phyloP scores from a whole-genome alignment of 352 stramenopile species.

The Globisporangium camurandrum region DNA sequence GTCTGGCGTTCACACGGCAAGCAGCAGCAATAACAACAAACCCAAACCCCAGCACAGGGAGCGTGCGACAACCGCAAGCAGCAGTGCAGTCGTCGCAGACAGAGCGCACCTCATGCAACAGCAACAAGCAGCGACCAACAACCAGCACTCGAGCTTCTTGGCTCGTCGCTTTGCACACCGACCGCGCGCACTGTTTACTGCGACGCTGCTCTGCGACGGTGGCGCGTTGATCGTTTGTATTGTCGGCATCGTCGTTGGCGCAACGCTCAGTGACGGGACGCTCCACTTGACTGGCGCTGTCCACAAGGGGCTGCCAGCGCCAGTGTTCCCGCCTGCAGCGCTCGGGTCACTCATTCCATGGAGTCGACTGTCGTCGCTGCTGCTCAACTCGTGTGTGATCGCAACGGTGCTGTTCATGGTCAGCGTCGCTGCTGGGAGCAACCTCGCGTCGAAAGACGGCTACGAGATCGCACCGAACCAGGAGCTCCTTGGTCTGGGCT shows the following conservation, averaged over 20 bases:
- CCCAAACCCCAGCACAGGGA: background rate
- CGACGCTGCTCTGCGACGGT: constrained; percentile 43
- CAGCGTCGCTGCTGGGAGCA: constrained; percentile 85
- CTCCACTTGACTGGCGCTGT: constrained; percentile 77
- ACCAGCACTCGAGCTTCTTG: background rate
- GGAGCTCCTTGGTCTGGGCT: constrained; percentile 88
- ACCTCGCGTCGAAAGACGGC: constrained; percentile 70
- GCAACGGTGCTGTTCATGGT: constrained; percentile 91
- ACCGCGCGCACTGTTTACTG: constrained; percentile 25
- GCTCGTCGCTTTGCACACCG: constrained; percentile 5
- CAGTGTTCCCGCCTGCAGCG: constrained; percentile 38
- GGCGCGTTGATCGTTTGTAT: constrained; percentile 77
- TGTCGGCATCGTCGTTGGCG: constrained; percentile 52
- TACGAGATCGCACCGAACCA: constrained; percentile 80
- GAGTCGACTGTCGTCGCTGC: constrained; percentile 45
- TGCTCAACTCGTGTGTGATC: constrained; percentile 74
- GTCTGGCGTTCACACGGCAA: background rate
- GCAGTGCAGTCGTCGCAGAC: background rate
- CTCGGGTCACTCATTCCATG: constrained; percentile 37
- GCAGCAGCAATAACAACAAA: background rate
- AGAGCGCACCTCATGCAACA: constrained; percentile 4
- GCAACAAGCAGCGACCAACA: background rate
- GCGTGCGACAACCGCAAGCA: background rate
- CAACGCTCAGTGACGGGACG: constrained; percentile 51
- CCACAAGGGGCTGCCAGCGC: constrained; percentile 52